Conservation (phyloP, 352 stramenopile genomes). For the Phytopythium chamaehyphon region DNA sequence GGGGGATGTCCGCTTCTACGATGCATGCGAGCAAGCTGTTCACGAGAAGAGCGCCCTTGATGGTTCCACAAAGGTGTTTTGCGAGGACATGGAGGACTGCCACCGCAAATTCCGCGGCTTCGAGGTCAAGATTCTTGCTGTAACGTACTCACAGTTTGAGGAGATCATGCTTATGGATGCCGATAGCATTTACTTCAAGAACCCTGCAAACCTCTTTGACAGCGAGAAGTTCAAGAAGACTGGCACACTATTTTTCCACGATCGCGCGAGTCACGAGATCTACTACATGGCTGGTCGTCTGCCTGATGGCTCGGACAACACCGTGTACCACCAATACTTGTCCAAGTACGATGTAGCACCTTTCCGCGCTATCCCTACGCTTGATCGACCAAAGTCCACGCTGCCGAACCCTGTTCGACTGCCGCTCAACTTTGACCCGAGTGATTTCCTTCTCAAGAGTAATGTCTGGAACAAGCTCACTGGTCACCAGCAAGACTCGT, state of each 20-base stretch:
- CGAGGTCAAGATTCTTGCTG: slow-evolving; percentile 34
- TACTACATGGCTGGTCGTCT: slow-evolving; percentile 24
- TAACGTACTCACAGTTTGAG: slow-evolving; percentile 44
- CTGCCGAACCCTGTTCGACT: slow-evolving; percentile 8
- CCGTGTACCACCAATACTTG: slow-evolving; percentile 32
- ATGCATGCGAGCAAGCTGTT: slow-evolving; percentile 24
- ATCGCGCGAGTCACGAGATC: slow-evolving; percentile 34
- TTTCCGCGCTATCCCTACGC: slow-evolving; percentile 25
- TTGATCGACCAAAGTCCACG: slow-evolving; percentile 19
- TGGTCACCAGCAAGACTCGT: slow-evolving; percentile 50
- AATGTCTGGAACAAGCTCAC: slow-evolving; percentile 47
- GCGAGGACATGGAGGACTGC: slow-evolving; percentile 25
- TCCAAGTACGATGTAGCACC: slow-evolving; percentile 30
- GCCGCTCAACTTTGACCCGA: slow-evolving; percentile 23
- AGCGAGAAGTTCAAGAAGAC: slow-evolving; percentile 26
- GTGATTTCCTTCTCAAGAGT: slow-evolving; percentile 33
- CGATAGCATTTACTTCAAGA: slow-evolving; percentile 38
- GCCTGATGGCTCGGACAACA: slow-evolving; percentile 15
- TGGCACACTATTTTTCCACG: slow-evolving; percentile 55
- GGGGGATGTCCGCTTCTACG: slow-evolving; percentile 23
- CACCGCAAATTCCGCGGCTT: slow-evolving; percentile 29
- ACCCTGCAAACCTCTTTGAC: slow-evolving; percentile 31
- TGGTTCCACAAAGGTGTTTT: slow-evolving; percentile 23
- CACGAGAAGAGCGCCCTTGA: slow-evolving; percentile 25
- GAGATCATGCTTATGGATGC: slow-evolving; percentile 53